Evolutionary conservation across 352 stramenopile species (phyloP), one percentile per base, ranked within the genome.

Genomic region (Pythium biforme): DNA sequence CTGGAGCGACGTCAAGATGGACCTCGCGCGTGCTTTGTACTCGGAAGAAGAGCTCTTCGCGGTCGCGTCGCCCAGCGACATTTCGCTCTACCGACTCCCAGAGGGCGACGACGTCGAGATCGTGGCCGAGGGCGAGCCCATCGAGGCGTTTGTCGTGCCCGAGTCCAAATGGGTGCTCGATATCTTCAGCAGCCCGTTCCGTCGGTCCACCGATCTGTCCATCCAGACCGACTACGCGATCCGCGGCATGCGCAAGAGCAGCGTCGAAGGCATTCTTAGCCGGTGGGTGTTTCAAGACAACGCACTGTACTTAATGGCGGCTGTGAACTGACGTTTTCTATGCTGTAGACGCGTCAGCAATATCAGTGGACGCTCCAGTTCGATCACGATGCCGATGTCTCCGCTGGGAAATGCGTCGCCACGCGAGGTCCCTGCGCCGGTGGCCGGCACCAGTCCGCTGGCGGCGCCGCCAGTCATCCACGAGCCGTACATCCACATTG

Each of bases 401-500:
- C 66, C 66, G 6, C 53, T 73, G 1, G 60, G 66, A 9, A 72
- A 72, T 27, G 53, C 51, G 19, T 49, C 47, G 4, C 33, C 55
- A 29, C 40, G 50, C 14, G 39, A 57, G 29, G 11, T 45, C 15
- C 8, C 23, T 51, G 6, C 10, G 34, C 52, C 52, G 51, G 12
- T 17, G 7, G 17, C 26, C 1, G 47, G 31, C 4, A 10, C 56
- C 11, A 56, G 33, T 50, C 56, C 47, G 12, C 19, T 64, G 4
- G 56, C 37, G 7, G 34, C 34, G 9, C 56, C 56, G 10, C 31
- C 56, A 3, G 58, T 67, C 3, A 79, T 77, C 55, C 72, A 86
- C 3, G 81, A 92, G 66, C 83, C 83, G 7, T 88, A 90, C 50
- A 83, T 90, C 37, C 81, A 92, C 52, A 86, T 92, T 22, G 83